phyloP scores from a whole-genome alignment of 768 basidiomycete species.

The Ramaria sp. region DNA sequence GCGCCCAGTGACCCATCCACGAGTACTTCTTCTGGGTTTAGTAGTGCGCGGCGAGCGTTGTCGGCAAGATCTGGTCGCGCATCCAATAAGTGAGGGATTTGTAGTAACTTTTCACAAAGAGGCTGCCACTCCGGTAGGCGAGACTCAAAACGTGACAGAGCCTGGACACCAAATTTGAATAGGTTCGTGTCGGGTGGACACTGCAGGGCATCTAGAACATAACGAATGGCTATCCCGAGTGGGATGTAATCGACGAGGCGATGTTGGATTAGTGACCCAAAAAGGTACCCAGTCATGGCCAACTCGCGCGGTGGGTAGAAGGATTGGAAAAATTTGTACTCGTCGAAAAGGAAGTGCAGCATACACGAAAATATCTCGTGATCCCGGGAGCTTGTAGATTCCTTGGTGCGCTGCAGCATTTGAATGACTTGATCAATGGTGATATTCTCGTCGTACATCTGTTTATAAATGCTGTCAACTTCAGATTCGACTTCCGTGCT shows the following conservation, averaged over 20 bases:
- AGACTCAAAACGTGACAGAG: conserved; percentile 77
- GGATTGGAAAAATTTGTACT: conserved; percentile 98
- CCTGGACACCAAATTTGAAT: conserved; percentile 92
- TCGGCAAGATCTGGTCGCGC: conserved; percentile 72
- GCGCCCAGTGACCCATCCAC: conserved; percentile 27
- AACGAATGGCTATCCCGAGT: conserved; percentile 92
- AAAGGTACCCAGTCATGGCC: conserved; percentile 90
- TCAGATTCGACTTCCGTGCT: conserved; percentile 82
- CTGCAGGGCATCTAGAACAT: conserved; percentile 87
- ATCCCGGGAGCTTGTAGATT: conserved; percentile 70
- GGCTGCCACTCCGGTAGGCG: conserved; percentile 88
- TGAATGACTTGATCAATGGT: conserved; percentile 90
- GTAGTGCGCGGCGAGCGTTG: conserved; percentile 59
- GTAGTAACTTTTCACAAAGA: conserved; percentile 78
- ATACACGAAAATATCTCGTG: conserved; percentile 99
- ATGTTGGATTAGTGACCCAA: conserved; percentile 91
- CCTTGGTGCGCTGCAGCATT: conserved; percentile 78
- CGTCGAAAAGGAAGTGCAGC: conserved; percentile 98
- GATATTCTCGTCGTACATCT: conserved; percentile 95
- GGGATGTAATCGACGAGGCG: conserved; percentile 90
- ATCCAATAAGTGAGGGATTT: conserved; percentile 80
- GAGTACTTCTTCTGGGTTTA: conserved; percentile 34
- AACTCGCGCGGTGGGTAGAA: conserved; percentile 92
- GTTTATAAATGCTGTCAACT: conserved; percentile 92
- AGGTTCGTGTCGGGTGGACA: conserved; percentile 86